A percentile compares a stretch with the other conserved stretches of the same genome.
Conservation (phyloP, 2,329 filamentous ascomycete genomes). For the Juglanconis sp. region DNA sequence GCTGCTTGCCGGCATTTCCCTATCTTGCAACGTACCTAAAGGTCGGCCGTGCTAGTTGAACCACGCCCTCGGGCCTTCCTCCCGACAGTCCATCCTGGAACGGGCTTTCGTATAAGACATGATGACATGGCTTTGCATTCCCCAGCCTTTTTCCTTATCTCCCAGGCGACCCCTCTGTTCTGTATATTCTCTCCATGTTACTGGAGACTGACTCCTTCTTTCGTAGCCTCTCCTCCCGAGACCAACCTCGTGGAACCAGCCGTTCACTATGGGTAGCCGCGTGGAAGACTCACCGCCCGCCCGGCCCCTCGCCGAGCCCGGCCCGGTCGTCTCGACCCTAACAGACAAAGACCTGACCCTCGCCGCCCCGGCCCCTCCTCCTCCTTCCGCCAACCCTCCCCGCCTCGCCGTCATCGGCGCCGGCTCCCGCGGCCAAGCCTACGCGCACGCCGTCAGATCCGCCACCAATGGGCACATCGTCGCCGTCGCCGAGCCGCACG, state of each 20-base stretch:
- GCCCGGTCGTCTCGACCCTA: conserved; percentile 12
- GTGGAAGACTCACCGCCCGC: conserved; percentile 20
- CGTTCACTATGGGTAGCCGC: conserved; percentile 11
- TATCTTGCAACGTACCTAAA: neutral
- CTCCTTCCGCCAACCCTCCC: conserved; percentile 49
- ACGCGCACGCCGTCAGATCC: conserved; percentile 64
- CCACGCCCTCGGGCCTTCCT: neutral
- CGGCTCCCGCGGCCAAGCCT: conserved; percentile 73
- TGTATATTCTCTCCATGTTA: no score
- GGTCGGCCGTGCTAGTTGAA: neutral
- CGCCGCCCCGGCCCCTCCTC: conserved; percentile 31
- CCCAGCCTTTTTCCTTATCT: no score
- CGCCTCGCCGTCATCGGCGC: conserved; percentile 79
- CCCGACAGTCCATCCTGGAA: neutral
- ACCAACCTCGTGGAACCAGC: neutral
- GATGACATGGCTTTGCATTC: no score
- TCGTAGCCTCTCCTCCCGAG: neutral
- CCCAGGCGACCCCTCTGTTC: no score
- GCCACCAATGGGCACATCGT: conserved; percentile 67
- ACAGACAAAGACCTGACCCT: conserved; percentile 21
- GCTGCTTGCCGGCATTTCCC: neutral
- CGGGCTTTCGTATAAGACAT: neutral
- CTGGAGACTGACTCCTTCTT: neutral
- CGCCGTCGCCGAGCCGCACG: conserved; percentile 77
- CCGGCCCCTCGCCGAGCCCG: conserved; percentile 18